Evolutionary conservation across 2,329 filamentous ascomycete genomes (phyloP).

Genomic region (Aspergillus novofumigatus): DNA sequence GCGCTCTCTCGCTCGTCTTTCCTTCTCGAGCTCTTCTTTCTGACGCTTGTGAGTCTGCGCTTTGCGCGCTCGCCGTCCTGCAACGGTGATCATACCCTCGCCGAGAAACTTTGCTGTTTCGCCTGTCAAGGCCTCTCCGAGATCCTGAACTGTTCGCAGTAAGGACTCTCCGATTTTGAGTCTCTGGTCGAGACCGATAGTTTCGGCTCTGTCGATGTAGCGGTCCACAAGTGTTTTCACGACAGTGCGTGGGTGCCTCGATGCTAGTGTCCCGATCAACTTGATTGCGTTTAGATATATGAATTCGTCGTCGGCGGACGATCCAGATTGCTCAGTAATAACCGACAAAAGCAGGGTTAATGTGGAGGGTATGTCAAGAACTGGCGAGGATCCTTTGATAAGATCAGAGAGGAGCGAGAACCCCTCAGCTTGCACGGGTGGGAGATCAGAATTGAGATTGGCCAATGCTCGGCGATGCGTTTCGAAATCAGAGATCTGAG

Average conservation of each 20-base stretch:
- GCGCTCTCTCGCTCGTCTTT: slow-evolving; percentile 23
- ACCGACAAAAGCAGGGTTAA: slow-evolving; percentile 38
- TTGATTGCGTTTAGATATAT: slow-evolving; percentile 43
- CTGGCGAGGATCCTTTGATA: slow-evolving; percentile 38
- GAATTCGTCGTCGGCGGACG: slow-evolving; percentile 37
- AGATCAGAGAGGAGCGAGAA: slow-evolving; percentile 38
- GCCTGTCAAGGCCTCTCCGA: slow-evolving; percentile 35
- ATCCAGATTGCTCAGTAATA: slow-evolving; percentile 31
- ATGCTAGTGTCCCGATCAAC: slow-evolving; percentile 37
- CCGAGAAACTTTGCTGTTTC: slow-evolving; percentile 36
- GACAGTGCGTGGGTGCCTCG: slow-evolving; percentile 39
- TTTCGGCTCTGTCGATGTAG: slow-evolving; percentile 38
- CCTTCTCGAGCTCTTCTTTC: slow-evolving; percentile 24
- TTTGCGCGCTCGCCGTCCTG: slow-evolving; percentile 36
- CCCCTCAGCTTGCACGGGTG: slow-evolving; percentile 42
- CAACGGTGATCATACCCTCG: slow-evolving; percentile 37
- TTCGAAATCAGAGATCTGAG: slow-evolving; percentile 35
- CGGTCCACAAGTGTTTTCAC: slow-evolving; percentile 38
- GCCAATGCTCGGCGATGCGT: slow-evolving; percentile 39
- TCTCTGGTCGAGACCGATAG: slow-evolving; percentile 35
- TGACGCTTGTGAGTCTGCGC: slow-evolving; percentile 31
- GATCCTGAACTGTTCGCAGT: slow-evolving; percentile 38
- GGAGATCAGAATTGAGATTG: slow-evolving; percentile 37
- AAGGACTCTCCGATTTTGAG: slow-evolving; percentile 41
- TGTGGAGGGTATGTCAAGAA: slow-evolving; percentile 42